phyloP scores from a whole-genome alignment of 169 alveolate genomes.

The Eimeria zaria region DNA sequence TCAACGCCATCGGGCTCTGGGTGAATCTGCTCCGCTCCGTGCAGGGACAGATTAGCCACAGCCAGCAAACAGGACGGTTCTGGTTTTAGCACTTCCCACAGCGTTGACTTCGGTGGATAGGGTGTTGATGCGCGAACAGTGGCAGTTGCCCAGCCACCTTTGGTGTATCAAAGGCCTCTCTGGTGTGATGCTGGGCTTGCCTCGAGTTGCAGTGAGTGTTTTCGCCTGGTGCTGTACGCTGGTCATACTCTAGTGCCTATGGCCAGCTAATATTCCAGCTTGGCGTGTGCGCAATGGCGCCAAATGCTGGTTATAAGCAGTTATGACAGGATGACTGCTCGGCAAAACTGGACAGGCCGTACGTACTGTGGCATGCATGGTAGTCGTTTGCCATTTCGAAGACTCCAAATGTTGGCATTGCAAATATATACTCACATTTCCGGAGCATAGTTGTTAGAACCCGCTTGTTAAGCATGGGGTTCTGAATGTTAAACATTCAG shows the following conservation, averaged over 20 bases:
- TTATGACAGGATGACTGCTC: background rate
- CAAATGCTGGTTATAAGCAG: background rate
- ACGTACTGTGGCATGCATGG: background rate
- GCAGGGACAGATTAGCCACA: background rate
- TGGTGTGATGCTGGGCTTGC: background rate
- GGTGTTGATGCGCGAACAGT: too few relatives aligned
- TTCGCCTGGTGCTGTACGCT: background rate
- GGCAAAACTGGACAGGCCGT: background rate
- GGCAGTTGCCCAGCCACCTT: too few relatives aligned
- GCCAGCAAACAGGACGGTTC: background rate
- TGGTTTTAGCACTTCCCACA: background rate
- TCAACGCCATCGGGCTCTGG: background rate
- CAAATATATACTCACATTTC: background rate
- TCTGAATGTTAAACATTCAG: background rate
- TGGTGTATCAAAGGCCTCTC: background rate
- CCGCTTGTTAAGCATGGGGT: too few relatives aligned
- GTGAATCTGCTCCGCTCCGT: background rate
- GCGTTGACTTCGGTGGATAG: too few relatives aligned
- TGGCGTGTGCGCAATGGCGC: background rate
- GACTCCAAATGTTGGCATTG: background rate
- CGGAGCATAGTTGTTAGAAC: too few relatives aligned
- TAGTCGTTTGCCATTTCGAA: background rate
- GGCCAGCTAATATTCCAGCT: background rate
- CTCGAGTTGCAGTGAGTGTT: background rate
- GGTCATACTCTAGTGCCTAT: background rate